A percentile compares a stretch with the other conserved stretches of the same genome.
phyloP scores from a whole-genome alignment of 768 basidiomycete genomes.

The Dentipellis fragilis region DNA sequence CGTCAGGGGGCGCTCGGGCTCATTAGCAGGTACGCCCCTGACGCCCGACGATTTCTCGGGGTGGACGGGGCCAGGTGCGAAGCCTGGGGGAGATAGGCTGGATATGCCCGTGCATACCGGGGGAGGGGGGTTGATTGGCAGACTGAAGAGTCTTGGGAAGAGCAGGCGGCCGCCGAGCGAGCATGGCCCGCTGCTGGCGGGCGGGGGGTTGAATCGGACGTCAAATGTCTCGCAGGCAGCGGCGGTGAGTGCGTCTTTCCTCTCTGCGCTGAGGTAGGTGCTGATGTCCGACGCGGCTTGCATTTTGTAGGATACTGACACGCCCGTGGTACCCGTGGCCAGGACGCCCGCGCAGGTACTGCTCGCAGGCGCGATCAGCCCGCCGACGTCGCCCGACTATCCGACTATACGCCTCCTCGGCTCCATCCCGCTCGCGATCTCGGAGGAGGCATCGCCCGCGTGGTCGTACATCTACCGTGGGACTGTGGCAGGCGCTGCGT shows the following conservation, averaged over 20 bases:
- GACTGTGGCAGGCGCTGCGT: constrained; percentile 45
- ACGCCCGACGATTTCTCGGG: constrained; percentile 39
- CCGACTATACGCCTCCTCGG: constrained; percentile 54
- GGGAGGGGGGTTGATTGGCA: constrained; percentile 61
- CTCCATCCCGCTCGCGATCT: constrained; percentile 60
- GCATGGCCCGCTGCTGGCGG: constrained; percentile 11
- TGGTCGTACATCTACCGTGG: constrained; percentile 76
- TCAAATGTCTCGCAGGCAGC: not conserved
- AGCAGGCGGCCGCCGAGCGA: constrained; percentile 28
- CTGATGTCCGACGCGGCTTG: too few species aligned
- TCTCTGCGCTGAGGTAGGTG: not conserved
- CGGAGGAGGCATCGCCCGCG: constrained; percentile 68
- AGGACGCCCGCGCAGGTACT: constrained; percentile 43
- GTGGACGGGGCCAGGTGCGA: constrained; percentile 21
- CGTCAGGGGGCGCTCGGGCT: constrained; percentile 35
- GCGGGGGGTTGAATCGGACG: not conserved
- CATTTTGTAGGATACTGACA: constrained; percentile 1
- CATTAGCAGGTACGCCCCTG: constrained; percentile 26
- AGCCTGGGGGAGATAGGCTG: not conserved
- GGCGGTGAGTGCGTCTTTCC: not conserved
- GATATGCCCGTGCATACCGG: constrained; percentile 13
- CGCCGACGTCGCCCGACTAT: constrained; percentile 63
- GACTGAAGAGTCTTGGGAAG: constrained; percentile 68
- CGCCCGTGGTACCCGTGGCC: constrained; percentile 16
- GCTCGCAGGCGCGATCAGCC: constrained; percentile 44